These are phyloP conservation scores for Rhododendron griersonianum DNA, from an alignment of 148 eudicot genomes.

Conservation along the genomic window DNA sequence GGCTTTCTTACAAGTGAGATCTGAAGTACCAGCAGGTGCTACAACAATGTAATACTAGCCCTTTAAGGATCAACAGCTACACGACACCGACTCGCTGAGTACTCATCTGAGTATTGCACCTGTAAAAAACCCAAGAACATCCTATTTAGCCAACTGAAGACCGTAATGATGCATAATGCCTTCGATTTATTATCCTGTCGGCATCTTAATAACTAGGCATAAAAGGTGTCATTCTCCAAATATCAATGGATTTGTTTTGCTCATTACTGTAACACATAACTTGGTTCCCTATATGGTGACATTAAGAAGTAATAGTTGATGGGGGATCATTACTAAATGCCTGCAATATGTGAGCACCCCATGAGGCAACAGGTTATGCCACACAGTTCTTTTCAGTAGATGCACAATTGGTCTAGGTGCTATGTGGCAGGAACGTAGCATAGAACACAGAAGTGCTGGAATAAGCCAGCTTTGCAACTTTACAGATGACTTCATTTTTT, in stretches of 20 bases:
- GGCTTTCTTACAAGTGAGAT: neutral
- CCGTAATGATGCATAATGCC: neutral
- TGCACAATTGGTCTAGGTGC: neutral
- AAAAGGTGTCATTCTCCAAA: neutral
- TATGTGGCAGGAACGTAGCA: neutral
- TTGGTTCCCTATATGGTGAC: neutral
- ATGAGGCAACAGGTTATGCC: neutral
- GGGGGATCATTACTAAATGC: neutral
- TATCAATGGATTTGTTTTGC: neutral
- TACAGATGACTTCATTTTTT: neutral
- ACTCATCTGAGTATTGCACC: constrained; percentile 52
- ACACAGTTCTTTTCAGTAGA: neutral
- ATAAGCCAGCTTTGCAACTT: neutral
- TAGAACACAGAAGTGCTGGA: neutral
- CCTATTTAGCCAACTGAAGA: neutral
- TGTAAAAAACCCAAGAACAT: constrained; percentile 17
- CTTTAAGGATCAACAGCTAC: constrained; percentile 8
- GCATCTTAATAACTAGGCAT: no score
- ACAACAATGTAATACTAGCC: neutral
- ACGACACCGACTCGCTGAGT: constrained; percentile 39
- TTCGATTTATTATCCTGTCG: neutral
- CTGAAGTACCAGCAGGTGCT: neutral
- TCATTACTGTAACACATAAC: neutral
- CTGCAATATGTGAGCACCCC: neutral
- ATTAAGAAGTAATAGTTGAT: neutral